Conservation (phyloP, 805 yeast species). For the Isabelozyma gotoi region DNA sequence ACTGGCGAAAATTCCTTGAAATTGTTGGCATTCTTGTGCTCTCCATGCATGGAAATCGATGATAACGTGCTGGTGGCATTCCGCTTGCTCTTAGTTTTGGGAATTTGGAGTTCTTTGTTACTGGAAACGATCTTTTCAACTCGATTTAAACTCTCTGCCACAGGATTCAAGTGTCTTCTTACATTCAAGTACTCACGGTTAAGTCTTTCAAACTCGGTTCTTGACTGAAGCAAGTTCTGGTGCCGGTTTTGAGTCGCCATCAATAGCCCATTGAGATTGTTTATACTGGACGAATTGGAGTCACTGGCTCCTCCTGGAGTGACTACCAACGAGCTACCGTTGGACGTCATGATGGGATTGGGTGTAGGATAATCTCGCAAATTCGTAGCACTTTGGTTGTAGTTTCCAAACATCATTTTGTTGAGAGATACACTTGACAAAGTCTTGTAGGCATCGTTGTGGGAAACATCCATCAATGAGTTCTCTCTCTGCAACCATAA, state of each 20-base stretch:
- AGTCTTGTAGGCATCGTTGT: constrained; percentile 29
- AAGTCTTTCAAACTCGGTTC: constrained; percentile 77
- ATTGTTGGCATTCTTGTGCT: constrained; percentile 22
- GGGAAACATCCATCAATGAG: constrained; percentile 58
- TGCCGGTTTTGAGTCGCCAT: constrained; percentile 28
- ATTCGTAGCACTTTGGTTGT: constrained; percentile 23
- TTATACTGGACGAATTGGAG: constrained; percentile 8
- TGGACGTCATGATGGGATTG: background rate
- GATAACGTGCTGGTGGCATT: constrained; percentile 5
- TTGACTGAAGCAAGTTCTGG: constrained; percentile 53
- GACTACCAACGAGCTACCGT: constrained; percentile 2
- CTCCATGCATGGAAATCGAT: constrained; percentile 3
- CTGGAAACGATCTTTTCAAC: constrained; percentile 25
- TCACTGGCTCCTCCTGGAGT: background rate
- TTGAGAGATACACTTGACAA: constrained; percentile 39
- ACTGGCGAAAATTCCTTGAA: constrained; percentile 34
- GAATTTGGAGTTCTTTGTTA: constrained; percentile 19
- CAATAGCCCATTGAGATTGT: constrained; percentile 27
- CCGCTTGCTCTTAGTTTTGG: constrained; percentile 17
- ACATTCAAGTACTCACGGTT: constrained; percentile 73
- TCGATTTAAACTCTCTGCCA: constrained; percentile 61
- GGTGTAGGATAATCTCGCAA: constrained; percentile 10
- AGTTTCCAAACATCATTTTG: constrained; percentile 38
- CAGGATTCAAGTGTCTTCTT: constrained; percentile 68
- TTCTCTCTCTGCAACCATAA: constrained; percentile 83